These are phyloP conservation scores for Colletotrichum chrysophilum DNA, from an alignment of 2,329 filamentous ascomycete genomes.

Conservation along the genomic window DNA sequence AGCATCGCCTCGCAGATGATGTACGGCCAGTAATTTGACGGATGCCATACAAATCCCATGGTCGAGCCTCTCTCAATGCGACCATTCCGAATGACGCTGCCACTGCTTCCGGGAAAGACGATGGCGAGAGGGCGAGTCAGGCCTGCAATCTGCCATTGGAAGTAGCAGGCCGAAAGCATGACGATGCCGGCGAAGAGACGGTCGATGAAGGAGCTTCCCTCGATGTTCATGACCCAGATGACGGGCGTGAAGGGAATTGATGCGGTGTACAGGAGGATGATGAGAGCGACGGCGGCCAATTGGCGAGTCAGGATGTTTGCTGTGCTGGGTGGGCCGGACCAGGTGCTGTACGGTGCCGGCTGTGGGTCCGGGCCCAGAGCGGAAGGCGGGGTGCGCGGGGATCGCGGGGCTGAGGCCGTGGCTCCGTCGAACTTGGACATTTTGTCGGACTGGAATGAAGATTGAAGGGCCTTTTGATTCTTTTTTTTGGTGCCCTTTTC, in stretches of 20 bases:
- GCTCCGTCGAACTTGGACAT: not conserved
- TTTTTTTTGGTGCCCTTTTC: not conserved
- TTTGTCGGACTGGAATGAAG: not conserved
- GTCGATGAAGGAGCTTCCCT: slow-evolving; percentile 48
- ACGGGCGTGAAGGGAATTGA: slow-evolving; percentile 25
- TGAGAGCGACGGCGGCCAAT: slow-evolving; percentile 21
- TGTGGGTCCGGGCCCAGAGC: not conserved
- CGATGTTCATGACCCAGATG: slow-evolving; percentile 18
- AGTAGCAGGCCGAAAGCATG: slow-evolving; percentile 38
- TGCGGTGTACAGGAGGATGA: slow-evolving; percentile 25
- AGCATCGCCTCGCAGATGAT: slow-evolving; percentile 23
- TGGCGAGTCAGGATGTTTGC: slow-evolving; percentile 7
- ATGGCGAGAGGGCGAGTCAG: slow-evolving; percentile 20
- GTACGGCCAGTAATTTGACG: slow-evolving; percentile 25
- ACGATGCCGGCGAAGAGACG: slow-evolving; percentile 44
- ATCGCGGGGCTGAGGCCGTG: not conserved
- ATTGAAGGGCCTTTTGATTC: rapidly evolving
- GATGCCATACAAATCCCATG: slow-evolving; percentile 23
- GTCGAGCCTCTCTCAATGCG: slow-evolving; percentile 1
- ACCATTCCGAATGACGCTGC: slow-evolving; percentile 19
- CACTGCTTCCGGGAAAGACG: slow-evolving; percentile 1
- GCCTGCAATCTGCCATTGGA: slow-evolving; percentile 24
- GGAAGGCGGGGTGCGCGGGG: not conserved
- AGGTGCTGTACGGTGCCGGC: not conserved
- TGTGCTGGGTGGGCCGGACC: not conserved